Evolutionary conservation across 192 early-diverging fungal species (phyloP).

Genomic region (Kappamyces sp.): DNA sequence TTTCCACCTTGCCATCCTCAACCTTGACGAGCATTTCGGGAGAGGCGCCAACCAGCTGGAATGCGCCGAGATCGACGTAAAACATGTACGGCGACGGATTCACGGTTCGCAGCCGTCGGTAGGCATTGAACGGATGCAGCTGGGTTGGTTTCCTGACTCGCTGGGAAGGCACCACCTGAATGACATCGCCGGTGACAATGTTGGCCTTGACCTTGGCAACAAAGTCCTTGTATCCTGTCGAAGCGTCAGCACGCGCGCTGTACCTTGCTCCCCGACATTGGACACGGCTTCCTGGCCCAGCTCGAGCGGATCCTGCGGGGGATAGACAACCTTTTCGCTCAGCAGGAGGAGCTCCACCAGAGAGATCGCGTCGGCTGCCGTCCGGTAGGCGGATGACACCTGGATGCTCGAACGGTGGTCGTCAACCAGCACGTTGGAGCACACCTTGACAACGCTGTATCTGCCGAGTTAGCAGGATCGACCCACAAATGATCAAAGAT

Average conservation of each 20-base stretch:
- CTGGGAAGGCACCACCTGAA: constrained; percentile 96
- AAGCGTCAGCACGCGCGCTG: not conserved
- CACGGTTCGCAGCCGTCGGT: constrained; percentile 85
- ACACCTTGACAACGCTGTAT: constrained; percentile 81
- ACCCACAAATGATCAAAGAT: constrained; percentile 84
- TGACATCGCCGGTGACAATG: constrained; percentile 93
- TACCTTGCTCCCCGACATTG: constrained; percentile 75
- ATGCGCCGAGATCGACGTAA: constrained; percentile 89
- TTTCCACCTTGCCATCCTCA: constrained; percentile 72
- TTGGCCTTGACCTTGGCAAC: constrained; percentile 81
- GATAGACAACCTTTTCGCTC: constrained; percentile 64
- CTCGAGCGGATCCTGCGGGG: constrained; percentile 60
- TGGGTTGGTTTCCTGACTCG: constrained; percentile 77
- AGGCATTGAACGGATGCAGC: constrained; percentile 97
- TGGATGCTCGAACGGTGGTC: constrained; percentile 35
- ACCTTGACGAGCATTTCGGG: constrained; percentile 98
- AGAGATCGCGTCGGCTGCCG: constrained; percentile 65
- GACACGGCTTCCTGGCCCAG: constrained; percentile 62
- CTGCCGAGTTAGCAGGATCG: too few species aligned
- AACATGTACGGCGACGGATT: constrained; percentile 99
- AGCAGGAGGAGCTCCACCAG: constrained; percentile 63
- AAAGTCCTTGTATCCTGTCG: constrained; percentile 80
- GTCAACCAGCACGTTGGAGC: constrained; percentile 65
- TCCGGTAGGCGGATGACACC: constrained; percentile 59
- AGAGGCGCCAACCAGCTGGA: constrained; percentile 93